Evolutionary conservation across 805 yeast species (phyloP).

Genomic region (Wickerhamomyces silvicola): DNA sequence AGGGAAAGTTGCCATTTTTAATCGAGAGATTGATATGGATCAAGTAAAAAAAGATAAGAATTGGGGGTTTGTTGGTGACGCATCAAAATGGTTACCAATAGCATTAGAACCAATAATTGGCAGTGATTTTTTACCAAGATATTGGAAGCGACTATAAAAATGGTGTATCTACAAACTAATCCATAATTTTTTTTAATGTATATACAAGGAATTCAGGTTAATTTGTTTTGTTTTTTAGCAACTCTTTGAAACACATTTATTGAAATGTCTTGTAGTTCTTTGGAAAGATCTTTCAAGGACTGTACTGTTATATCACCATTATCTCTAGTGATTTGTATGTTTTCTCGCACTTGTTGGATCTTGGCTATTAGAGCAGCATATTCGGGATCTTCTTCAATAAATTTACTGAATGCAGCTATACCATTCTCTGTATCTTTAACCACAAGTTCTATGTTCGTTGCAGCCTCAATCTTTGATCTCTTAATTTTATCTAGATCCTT

Average conservation of each 20-base stretch:
- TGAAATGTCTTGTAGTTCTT: constrained; percentile 67
- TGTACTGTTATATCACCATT: constrained; percentile 53
- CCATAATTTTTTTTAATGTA: neutral
- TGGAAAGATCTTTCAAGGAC: constrained; percentile 64
- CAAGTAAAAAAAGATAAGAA: constrained; percentile 34
- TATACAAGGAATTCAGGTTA: too few species aligned
- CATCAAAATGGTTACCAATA: constrained; percentile 60
- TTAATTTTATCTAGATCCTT: constrained; percentile 53
- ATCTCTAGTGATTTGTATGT: constrained; percentile 58
- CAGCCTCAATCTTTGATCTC: constrained; percentile 61
- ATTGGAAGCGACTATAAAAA: constrained; percentile 17
- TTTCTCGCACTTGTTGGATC: constrained; percentile 53
- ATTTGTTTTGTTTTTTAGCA: constrained; percentile 13
- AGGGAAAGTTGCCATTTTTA: constrained; percentile 80
- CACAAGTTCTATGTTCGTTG: constrained; percentile 70
- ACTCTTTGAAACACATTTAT: constrained; percentile 61
- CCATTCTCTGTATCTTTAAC: constrained; percentile 88
- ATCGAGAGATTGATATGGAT: constrained; percentile 53
- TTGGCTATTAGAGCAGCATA: constrained; percentile 39
- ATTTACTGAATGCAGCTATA: constrained; percentile 55
- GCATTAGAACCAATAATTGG: constrained; percentile 53
- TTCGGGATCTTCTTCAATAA: constrained; percentile 44
- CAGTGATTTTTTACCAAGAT: constrained; percentile 21
- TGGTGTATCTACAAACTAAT: too few species aligned
- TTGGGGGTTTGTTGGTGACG: constrained; percentile 81